Percentiles rank a stretch among this genome's conserved stretches.
phyloP scores from a whole-genome alignment of 352 stramenopile species.

The Phytophthora litchii region DNA sequence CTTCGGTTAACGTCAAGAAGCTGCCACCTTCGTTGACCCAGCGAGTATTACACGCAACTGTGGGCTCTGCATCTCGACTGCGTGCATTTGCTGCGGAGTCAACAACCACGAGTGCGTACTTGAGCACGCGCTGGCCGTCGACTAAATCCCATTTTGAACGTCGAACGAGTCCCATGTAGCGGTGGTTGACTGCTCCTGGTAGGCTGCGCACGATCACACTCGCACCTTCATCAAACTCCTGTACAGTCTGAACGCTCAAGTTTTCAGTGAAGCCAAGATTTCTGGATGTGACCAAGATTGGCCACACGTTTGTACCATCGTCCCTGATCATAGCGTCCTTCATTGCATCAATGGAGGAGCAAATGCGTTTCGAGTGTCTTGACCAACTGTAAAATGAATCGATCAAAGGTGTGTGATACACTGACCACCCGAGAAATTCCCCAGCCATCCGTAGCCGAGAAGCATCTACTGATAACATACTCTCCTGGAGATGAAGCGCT shows the following conservation, averaged over 20 bases:
- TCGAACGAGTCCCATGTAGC: not conserved
- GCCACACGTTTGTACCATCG: not conserved
- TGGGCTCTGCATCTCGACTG: not conserved
- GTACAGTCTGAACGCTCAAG: not conserved
- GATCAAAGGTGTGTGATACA: no score
- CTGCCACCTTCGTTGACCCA: not conserved
- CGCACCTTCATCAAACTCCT: not conserved
- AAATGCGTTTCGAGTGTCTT: no score
- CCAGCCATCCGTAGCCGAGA: no score
- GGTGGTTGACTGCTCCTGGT: not conserved
- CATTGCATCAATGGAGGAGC: not conserved
- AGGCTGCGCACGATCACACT: not conserved
- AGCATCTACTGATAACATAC: no score
- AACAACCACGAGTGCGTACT: not conserved
- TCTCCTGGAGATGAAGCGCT: no score
- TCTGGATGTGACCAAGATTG: not conserved
- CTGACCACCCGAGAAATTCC: no score
- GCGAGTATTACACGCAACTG: not conserved
- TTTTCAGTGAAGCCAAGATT: not conserved
- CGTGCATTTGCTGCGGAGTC: not conserved
- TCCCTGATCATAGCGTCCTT: not conserved
- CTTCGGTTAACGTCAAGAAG: not conserved
- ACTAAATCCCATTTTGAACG: not conserved
- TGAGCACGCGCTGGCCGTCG: not conserved
- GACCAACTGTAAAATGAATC: no score